Evolutionary conservation across 2,329 filamentous ascomycete species (phyloP).

Genomic region (Pseudogymnoascus sp.): DNA sequence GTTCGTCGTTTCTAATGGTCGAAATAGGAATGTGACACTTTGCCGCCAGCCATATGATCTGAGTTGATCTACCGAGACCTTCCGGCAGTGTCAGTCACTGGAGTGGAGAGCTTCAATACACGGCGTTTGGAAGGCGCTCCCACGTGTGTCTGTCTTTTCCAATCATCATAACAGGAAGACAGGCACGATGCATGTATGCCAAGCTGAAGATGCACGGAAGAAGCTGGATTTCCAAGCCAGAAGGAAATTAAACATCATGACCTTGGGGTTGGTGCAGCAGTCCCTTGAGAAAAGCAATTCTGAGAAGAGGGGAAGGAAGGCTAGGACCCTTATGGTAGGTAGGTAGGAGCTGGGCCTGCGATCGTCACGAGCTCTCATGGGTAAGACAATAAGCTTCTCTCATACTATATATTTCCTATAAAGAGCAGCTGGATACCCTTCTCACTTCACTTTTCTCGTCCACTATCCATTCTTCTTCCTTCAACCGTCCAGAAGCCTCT

Average conservation of each 20-base stretch:
- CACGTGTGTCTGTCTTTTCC: not conserved
- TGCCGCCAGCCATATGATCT: not conserved
- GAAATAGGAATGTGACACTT: conserved; percentile 3
- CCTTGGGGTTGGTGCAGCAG: not conserved
- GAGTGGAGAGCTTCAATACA: not conserved
- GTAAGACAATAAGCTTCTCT: conserved; percentile 3
- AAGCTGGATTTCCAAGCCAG: not conserved
- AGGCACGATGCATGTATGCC: not conserved
- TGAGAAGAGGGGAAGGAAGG: conserved; percentile 1
- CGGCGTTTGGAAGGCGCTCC: not conserved
- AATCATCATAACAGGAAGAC: not conserved
- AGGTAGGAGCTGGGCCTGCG: not conserved
- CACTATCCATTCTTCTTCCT: not conserved
- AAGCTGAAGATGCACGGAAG: not conserved
- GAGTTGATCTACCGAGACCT: conserved; percentile 3
- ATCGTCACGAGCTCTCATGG: conserved; percentile 4
- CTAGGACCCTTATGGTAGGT: conserved; percentile 2
- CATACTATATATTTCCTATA: not conserved
- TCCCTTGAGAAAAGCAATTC: not conserved
- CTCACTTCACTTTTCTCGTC: not conserved
- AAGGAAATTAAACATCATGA: conserved; percentile 5
- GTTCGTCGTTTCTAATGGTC: conserved; percentile 6
- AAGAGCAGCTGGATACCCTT: not conserved
- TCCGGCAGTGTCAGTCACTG: conserved; percentile 1
- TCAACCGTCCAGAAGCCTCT: not conserved